Conservation (phyloP, 2,329 filamentous ascomycete species). For the Colletotrichum eremochloae region DNA sequence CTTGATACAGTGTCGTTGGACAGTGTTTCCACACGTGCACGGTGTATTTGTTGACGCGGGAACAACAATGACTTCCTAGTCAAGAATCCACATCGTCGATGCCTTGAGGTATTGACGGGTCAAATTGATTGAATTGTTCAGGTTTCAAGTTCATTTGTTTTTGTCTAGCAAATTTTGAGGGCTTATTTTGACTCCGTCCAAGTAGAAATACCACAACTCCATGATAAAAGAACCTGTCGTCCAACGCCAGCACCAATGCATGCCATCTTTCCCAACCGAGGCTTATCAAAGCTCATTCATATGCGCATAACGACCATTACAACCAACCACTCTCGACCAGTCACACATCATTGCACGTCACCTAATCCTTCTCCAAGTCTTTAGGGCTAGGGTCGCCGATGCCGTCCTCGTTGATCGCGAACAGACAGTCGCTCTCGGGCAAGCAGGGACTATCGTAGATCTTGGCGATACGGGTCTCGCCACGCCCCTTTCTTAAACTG, state of each 20-base stretch:
- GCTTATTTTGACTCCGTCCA: not conserved
- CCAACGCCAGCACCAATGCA: conserved; percentile 52
- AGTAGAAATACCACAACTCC: conserved; percentile 32
- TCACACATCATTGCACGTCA: not conserved
- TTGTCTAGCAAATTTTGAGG: conserved; percentile 11
- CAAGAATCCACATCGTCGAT: not conserved
- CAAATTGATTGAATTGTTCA: conserved; percentile 17
- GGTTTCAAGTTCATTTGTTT: conserved; percentile 8
- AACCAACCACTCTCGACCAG: not conserved
- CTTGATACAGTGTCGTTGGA: conserved; percentile 44
- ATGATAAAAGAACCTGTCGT: conserved; percentile 6
- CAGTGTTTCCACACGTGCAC: not conserved
- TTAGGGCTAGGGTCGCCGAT: conserved; percentile 97
- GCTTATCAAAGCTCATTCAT: conserved; percentile 27
- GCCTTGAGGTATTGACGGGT: not conserved
- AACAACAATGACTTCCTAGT: not conserved
- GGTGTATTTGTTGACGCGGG: conserved; percentile 29
- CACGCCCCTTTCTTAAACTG: conserved; percentile 94
- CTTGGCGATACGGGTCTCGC: conserved; percentile 96
- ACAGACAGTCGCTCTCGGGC: conserved; percentile 95
- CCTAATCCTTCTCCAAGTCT: conserved; percentile 86
- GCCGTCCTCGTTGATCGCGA: conserved; percentile 96
- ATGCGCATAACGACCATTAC: conserved; percentile 24
- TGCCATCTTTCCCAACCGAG: conserved; percentile 26
- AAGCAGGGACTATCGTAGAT: conserved; percentile 99